Conservation (phyloP, 331 rosid genomes). For the Rhamnella rubrinervis region DNA sequence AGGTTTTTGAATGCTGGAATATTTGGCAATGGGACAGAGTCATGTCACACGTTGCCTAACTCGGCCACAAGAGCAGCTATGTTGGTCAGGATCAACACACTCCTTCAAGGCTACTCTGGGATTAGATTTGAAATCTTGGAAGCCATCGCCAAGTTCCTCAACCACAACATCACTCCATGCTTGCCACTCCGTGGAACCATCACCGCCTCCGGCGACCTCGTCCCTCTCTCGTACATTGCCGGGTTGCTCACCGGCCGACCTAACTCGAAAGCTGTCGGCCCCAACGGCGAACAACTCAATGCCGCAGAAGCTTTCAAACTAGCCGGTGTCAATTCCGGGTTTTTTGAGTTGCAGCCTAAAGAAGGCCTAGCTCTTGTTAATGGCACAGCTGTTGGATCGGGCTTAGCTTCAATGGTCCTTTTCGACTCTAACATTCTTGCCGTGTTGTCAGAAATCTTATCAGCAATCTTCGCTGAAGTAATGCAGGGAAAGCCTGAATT, state of each 20-base stretch:
- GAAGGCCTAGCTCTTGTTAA: conserved; percentile 91
- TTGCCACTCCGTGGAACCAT: conserved; percentile 84
- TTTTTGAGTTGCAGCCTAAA: conserved; percentile 84
- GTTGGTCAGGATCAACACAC: conserved; percentile 83
- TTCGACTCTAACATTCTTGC: conserved; percentile 69
- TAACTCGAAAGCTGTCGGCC: conserved; percentile 66
- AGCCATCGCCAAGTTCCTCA: conserved; percentile 67
- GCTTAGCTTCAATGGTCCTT: conserved; percentile 69
- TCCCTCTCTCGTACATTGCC: conserved; percentile 90
- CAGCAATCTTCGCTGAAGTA: conserved; percentile 76
- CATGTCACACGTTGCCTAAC: conserved; percentile 65
- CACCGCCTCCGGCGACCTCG: conserved; percentile 81
- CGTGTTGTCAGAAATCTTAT: conserved; percentile 60
- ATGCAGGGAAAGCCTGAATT: conserved; percentile 93
- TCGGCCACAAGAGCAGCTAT: conserved; percentile 76
- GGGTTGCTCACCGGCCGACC: conserved; percentile 74
- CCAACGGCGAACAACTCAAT: conserved; percentile 48
- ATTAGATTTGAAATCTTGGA: conserved; percentile 85
- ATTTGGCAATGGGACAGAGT: conserved; percentile 67
- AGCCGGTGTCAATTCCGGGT: conserved; percentile 54
- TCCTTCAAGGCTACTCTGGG: conserved; percentile 89
- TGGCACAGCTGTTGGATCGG: conserved; percentile 89
- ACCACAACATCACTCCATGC: conserved; percentile 77
- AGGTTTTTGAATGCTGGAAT: conserved; percentile 88
- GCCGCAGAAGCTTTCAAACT: conserved; percentile 60